These are phyloP conservation scores for Rhododendron mucronatum DNA, from an alignment of 148 eudicot species.

Conservation along the genomic window DNA sequence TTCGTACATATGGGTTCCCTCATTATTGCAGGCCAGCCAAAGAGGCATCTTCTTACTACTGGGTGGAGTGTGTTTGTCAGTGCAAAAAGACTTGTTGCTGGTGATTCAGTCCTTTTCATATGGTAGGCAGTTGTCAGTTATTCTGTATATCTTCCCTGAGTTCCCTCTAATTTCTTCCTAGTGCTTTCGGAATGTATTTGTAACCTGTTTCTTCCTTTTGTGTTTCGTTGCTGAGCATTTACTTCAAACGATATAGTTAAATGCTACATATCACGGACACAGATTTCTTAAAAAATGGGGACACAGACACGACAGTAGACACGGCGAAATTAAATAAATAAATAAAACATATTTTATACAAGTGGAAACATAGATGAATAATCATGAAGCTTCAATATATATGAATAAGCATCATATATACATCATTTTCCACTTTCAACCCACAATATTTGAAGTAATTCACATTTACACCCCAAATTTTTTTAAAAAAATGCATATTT, in stretches of 20 bases:
- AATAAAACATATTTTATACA: too few species aligned
- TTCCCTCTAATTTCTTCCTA: background rate
- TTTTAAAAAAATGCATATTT: too few species aligned
- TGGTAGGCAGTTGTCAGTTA: slow-evolving; percentile 35
- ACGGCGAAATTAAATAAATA: too few species aligned
- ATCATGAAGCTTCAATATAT: too few species aligned
- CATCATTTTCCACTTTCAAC: too few species aligned
- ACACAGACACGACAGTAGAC: too few species aligned
- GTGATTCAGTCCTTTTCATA: slow-evolving; percentile 92
- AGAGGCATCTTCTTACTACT: slow-evolving; percentile 88
- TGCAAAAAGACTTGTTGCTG: slow-evolving; percentile 91
- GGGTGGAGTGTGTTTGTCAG: slow-evolving; percentile 99
- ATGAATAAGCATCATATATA: too few species aligned
- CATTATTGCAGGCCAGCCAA: slow-evolving; percentile 79
- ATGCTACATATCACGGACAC: too few species aligned
- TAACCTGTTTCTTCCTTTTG: background rate
- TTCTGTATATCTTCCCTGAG: background rate
- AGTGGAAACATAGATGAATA: too few species aligned
- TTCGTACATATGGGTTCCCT: background rate
- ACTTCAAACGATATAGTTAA: background rate
- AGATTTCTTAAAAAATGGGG: too few species aligned
- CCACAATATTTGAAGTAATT: too few species aligned
- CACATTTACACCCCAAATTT: too few species aligned
- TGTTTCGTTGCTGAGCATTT: background rate
- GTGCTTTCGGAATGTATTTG: background rate